These are phyloP conservation scores for Fusarium nygamai DNA, from an alignment of 2,329 filamentous ascomycete species.

Conservation along the genomic window DNA sequence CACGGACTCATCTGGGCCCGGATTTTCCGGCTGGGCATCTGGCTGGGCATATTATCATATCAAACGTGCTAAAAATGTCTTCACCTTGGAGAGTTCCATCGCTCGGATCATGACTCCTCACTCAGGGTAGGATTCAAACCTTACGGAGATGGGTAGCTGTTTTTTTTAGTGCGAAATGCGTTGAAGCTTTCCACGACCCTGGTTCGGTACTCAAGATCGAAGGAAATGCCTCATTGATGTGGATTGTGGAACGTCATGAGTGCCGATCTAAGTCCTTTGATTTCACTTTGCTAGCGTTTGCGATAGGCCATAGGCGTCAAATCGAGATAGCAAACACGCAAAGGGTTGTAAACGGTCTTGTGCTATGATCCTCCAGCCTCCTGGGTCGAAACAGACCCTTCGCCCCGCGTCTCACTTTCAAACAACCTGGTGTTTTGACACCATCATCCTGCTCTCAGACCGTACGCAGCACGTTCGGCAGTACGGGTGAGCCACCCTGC, in stretches of 20 bases:
- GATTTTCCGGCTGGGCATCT: conserved; percentile 13
- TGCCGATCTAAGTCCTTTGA: conserved; percentile 35
- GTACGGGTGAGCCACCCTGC: conserved; percentile 7
- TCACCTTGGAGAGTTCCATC: neutral
- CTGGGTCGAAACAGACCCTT: conserved; percentile 2
- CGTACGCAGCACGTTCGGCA: neutral
- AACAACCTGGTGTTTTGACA: conserved; percentile 20
- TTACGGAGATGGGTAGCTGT: conserved; percentile 4
- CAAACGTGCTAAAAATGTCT: conserved; percentile 1
- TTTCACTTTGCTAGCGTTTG: conserved; percentile 4
- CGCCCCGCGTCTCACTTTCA: conserved; percentile 27
- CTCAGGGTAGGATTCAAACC: conserved; percentile 14
- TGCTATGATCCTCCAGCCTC: conserved; percentile 9
- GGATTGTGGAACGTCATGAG: conserved; percentile 14
- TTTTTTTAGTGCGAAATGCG: conserved; percentile 13
- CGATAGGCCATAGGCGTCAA: neutral
- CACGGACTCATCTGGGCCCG: neutral
- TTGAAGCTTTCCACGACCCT: conserved; percentile 19
- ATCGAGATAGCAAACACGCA: neutral
- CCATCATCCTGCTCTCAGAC: conserved; percentile 16
- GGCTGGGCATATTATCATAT: neutral
- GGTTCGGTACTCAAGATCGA: conserved; percentile 17
- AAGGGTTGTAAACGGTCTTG: neutral
- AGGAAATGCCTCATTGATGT: conserved; percentile 34
- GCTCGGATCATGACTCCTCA: conserved; percentile 4